These are phyloP conservation scores for Zasmidium citrigriseum DNA, from an alignment of 2,329 filamentous ascomycete genomes.

Conservation along the genomic window DNA sequence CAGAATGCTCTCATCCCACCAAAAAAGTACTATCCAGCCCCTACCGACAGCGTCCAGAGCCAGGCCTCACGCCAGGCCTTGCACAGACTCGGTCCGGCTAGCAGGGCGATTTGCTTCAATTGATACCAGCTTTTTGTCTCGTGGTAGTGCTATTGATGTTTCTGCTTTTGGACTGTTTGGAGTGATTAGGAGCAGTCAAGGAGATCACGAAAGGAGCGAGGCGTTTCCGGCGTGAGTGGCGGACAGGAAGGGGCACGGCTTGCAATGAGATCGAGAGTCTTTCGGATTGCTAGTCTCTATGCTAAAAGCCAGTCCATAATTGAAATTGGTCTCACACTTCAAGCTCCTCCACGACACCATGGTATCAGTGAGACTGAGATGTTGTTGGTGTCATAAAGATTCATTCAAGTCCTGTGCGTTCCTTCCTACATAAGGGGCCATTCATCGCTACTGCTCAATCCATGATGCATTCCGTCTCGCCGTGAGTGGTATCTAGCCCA, in stretches of 20 bases:
- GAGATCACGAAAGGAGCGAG: background rate
- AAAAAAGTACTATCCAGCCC: background rate
- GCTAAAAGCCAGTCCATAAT: background rate
- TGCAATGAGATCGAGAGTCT: background rate
- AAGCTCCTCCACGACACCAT: too few species aligned
- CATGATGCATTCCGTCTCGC: background rate
- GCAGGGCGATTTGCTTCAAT: background rate
- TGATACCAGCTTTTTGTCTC: constrained; percentile 4
- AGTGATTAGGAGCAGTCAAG: background rate
- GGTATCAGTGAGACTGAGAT: too few species aligned
- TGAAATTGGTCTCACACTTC: too few species aligned
- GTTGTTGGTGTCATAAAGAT: background rate
- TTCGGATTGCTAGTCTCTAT: background rate
- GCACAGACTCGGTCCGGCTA: background rate
- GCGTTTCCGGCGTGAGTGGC: background rate
- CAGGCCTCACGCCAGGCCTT: background rate
- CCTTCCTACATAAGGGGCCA: background rate
- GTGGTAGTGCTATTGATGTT: background rate
- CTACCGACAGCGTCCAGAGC: too few species aligned
- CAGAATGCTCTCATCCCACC: background rate
- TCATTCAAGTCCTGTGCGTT: background rate
- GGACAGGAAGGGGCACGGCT: background rate
- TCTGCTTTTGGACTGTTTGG: background rate
- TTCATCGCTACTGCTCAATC: background rate
- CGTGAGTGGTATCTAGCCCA: background rate